Evolutionary conservation across 2,329 filamentous ascomycete species (phyloP).

Genomic region (Hypoxylon sp.): DNA sequence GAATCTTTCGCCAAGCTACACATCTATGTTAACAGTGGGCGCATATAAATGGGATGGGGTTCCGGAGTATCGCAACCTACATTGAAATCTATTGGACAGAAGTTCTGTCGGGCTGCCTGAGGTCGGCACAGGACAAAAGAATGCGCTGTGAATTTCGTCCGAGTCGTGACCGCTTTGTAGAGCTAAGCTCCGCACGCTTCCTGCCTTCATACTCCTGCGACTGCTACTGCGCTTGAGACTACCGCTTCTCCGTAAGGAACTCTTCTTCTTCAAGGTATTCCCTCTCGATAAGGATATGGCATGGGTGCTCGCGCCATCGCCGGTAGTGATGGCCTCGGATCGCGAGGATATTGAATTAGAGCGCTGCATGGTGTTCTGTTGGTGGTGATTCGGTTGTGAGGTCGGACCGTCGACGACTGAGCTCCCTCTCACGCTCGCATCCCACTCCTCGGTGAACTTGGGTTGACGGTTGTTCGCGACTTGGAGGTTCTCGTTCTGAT

Average conservation of each 20-base stretch:
- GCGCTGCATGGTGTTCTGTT: slow-evolving; percentile 60
- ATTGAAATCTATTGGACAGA: slow-evolving; percentile 86
- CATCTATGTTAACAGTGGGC: slow-evolving; percentile 12
- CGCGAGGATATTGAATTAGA: slow-evolving; percentile 66
- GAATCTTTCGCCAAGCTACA: slow-evolving; percentile 89
- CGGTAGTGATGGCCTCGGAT: slow-evolving; percentile 59
- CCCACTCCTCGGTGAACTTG: slow-evolving; percentile 76
- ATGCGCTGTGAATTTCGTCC: slow-evolving; percentile 81
- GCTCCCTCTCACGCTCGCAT: slow-evolving; percentile 71
- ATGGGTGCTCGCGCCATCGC: slow-evolving; percentile 48
- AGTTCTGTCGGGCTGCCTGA: slow-evolving; percentile 87
- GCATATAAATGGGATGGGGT: slow-evolving; percentile 1
- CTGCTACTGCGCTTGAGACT: slow-evolving; percentile 84
- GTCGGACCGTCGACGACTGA: slow-evolving; percentile 65
- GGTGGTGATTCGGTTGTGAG: slow-evolving; percentile 34
- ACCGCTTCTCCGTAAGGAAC: slow-evolving; percentile 74
- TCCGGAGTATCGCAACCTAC: slow-evolving; percentile 56
- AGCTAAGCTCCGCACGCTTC: slow-evolving; percentile 83
- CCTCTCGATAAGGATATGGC: slow-evolving; percentile 54
- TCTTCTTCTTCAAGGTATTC: slow-evolving; percentile 90
- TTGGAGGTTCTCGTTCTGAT: slow-evolving; percentile 38
- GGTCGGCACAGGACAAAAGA: slow-evolving; percentile 89
- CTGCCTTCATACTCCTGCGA: slow-evolving; percentile 81
- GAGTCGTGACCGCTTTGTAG: slow-evolving; percentile 74
- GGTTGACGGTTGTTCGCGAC: slow-evolving; percentile 48